Evolutionary conservation across 768 basidiomycete species (phyloP).

Genomic region (Amylocystis lapponica): DNA sequence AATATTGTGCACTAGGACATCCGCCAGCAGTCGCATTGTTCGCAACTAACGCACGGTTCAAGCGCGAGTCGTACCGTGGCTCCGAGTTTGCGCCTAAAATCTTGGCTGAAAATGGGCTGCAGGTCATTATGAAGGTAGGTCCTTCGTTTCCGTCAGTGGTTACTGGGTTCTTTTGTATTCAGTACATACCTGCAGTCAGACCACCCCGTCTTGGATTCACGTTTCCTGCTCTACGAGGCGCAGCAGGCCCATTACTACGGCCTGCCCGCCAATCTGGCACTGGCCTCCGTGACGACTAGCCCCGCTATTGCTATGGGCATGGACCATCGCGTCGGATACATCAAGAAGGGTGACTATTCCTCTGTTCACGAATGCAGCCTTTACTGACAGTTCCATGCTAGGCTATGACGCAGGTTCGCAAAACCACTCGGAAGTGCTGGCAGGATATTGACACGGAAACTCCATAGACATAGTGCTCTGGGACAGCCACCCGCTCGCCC

Average conservation of each 20-base stretch:
- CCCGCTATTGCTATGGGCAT: conserved; percentile 68
- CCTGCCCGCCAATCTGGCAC: conserved; percentile 54
- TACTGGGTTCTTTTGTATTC: background rate
- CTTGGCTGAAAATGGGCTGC: conserved; percentile 49
- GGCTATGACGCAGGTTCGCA: conserved; percentile 65
- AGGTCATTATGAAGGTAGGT: conserved; percentile 55
- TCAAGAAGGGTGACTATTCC: background rate
- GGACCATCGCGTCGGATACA: conserved; percentile 46
- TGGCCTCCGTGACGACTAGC: conserved; percentile 65
- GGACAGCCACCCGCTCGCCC: conserved; percentile 70
- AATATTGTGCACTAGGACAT: conserved; percentile 25
- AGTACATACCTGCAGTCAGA: conserved; percentile 34
- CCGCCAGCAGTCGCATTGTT: conserved; percentile 77
- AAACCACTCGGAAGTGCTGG: too few relatives aligned
- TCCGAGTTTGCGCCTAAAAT: conserved; percentile 62
- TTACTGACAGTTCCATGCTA: conserved; percentile 10
- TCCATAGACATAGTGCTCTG: conserved; percentile 61
- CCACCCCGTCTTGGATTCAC: conserved; percentile 48
- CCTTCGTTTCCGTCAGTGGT: background rate
- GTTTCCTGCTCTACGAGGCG: conserved; percentile 53
- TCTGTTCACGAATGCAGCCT: background rate
- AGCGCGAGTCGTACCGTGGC: conserved; percentile 58
- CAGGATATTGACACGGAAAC: background rate
- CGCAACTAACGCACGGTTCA: conserved; percentile 68
- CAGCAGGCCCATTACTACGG: conserved; percentile 71